Evolutionary conservation across 139 green algal species (phyloP), one percentile per base, ranked within the genome.

Genomic region (Chlorella sp.): DNA sequence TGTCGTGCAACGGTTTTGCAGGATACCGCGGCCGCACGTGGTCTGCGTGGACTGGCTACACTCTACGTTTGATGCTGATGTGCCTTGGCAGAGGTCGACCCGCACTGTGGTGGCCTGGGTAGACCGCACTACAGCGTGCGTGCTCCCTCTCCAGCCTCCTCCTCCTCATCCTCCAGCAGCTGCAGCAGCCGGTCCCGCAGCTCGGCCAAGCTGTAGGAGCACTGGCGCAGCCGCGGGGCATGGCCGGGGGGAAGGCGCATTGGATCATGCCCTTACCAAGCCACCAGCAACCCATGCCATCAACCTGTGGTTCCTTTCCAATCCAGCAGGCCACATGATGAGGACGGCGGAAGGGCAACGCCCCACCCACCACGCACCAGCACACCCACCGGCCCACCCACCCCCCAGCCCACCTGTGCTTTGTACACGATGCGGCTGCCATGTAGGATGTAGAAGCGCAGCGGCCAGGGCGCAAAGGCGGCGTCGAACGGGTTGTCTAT

Each of bases 391-490:
- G 19, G 14, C 19, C 11, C 2, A 5, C 26, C 30, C n/a, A 5
- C 34, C 26, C 7, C 19, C 36, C 43, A 26, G 11, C 73, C 4
- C 43, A 58, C 73, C 73, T 78, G 73, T 8, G 73, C 73, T 17
- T 78, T 78, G 73, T 64, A 78, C 9, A 16, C 36, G 11, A 78
- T 40, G 30, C 43, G 11, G 11, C 73, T 30, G 9, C 73, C 30
- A 44, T 60, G 44, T 44, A 78, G 73, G 43, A 78, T 78, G 73
- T 78, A 78, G 43, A 78, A 78, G 44, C 73, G 73, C 44, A 78
- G 73, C 26, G 73, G 73, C 73, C 73, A 78, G 43, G 73, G 73
- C 26, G 73, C 73, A 62, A 78, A 78, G 9, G 73, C 73, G 43
- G 73, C 73, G 4, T 78, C 73, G 43, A 78, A 78, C 32, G 73